These are phyloP conservation scores for Chalciporus sphaerocephalus DNA, from an alignment of 768 basidiomycete genomes.

Conservation along the genomic window DNA sequence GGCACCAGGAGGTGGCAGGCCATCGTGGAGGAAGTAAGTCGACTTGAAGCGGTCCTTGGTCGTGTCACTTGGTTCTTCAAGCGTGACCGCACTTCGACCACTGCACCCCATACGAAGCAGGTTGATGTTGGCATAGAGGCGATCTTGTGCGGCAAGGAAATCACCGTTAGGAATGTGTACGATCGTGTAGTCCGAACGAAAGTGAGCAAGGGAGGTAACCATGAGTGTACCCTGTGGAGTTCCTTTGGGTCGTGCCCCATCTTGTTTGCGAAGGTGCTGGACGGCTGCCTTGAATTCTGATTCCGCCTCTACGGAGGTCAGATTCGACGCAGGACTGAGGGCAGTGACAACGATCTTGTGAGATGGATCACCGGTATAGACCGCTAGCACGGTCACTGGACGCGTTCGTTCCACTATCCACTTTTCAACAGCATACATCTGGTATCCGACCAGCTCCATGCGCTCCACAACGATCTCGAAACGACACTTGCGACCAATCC, in stretches of 20 bases:
- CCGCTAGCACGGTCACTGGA: conserved; percentile 57
- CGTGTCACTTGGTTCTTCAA: conserved; percentile 74
- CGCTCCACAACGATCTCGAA: conserved; percentile 49
- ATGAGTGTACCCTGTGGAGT: conserved; percentile 67
- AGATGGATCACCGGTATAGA: conserved; percentile 70
- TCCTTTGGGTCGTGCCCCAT: conserved; percentile 71
- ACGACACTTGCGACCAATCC: conserved; percentile 43
- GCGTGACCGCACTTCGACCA: conserved; percentile 71
- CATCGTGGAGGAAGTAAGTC: conserved; percentile 58
- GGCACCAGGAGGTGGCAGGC: conserved; percentile 15
- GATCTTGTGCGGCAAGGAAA: conserved; percentile 58
- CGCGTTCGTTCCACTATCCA: conserved; percentile 72
- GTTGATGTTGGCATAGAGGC: conserved; percentile 78
- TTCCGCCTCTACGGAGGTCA: conserved; percentile 42
- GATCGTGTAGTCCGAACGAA: conserved; percentile 83
- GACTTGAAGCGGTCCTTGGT: conserved; percentile 78
- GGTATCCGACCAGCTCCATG: conserved; percentile 54
- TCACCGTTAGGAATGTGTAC: conserved; percentile 69
- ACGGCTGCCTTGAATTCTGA: conserved; percentile 60
- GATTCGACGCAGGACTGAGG: conserved; percentile 42
- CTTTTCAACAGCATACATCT: conserved; percentile 84
- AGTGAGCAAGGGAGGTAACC: conserved; percentile 81
- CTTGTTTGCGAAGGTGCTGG: conserved; percentile 52
- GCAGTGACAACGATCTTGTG: conserved; percentile 68
- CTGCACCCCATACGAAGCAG: conserved; percentile 81